Base-by-base conservation (phyloP, 2,329 filamentous ascomycete genomes). In the Endocalyx cinctus region DNA sequence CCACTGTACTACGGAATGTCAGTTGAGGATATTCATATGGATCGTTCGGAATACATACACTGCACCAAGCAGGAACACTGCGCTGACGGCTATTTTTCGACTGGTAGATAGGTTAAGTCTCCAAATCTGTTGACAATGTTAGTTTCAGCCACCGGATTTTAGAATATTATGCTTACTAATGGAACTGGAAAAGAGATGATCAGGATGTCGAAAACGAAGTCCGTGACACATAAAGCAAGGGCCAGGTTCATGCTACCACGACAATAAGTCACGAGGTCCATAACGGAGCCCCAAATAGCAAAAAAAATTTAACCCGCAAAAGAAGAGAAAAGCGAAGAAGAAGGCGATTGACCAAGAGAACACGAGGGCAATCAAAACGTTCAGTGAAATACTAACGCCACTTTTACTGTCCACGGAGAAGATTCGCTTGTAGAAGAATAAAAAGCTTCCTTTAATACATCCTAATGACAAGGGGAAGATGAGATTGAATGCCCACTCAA, bases 401-500 rank as follows among this genome's bases (percentile, higher is more conserved):
- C 10, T 29, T n/a, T 30, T 29, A 5, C n/a, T n/a, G n/a, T n/a
- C n/a, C n/a, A 40, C 20, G 2, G 36, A 31, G 18, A 47, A 47
- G 20, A 47, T 40, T 12, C 44, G 31, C 26, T 20, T 33, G 28
- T 47, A 47, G 17, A 47, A 47, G 13, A 38, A 35, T 3, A 48
- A 26, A 14, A 48, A 41, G 18, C 39, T 38, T 2, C 31, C 19
- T 25, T 47, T 46, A n/a, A 26, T 39, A 17, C 35, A 39, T 4
- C 35, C 45, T 13, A 47, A 13, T 2, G 34, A 23, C 2, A 46
- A 10, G 1, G 45, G 45, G 6, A 45, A 34, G 17, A 47, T 35
- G 14, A 38, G n/a, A 25, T 17, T 18, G 17, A 35, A 16, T 7
- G 34, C 19, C 13, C 17, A 41, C 38, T 41, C 22, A 15, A 35